Percentiles rank a stretch among this genome's conserved stretches.
These are phyloP conservation scores for Suhomyces faveliae DNA, from an alignment of 805 yeast genomes.

Conservation along the genomic window DNA sequence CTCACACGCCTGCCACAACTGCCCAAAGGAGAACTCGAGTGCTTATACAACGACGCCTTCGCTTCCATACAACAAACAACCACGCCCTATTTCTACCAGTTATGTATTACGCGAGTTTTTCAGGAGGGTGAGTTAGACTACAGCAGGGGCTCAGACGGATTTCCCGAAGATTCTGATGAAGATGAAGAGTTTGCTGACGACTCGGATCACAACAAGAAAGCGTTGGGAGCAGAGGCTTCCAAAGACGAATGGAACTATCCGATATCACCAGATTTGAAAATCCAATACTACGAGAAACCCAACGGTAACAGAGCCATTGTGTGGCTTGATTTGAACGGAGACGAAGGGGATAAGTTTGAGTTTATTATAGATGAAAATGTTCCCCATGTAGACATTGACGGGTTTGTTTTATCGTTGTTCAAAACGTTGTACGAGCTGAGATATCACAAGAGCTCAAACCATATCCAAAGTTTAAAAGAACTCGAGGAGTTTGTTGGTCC, in stretches of 20 bases:
- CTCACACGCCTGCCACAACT: conserved; percentile 72
- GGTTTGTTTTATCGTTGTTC: conserved; percentile 60
- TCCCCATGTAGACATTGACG: conserved; percentile 53
- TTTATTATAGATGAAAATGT: conserved; percentile 67
- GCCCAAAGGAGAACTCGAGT: conserved; percentile 85
- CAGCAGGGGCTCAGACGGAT: conserved; percentile 23
- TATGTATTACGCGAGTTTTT: conserved; percentile 65
- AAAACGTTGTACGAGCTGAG: conserved; percentile 77
- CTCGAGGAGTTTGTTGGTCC: conserved; percentile 50
- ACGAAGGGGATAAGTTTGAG: conserved; percentile 79
- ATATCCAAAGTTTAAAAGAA: conserved; percentile 35
- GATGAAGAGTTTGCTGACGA: conserved; percentile 29
- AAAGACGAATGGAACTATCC: conserved; percentile 72
- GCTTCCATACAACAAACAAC: conserved; percentile 69
- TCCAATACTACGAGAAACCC: conserved; percentile 51
- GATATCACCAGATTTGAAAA: conserved; percentile 57
- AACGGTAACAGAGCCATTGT: conserved; percentile 60
- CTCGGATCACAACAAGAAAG: conserved; percentile 21
- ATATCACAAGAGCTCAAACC: conserved; percentile 30
- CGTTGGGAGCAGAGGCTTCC: conserved; percentile 15
- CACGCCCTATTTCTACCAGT: conserved; percentile 62
- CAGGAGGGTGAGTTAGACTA: conserved; percentile 67
- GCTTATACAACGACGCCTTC: conserved; percentile 77
- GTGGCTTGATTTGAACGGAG: conserved; percentile 87
- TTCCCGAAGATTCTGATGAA: conserved; percentile 50